These are phyloP conservation scores for Elaeagnus macrophylla DNA, from an alignment of 306 rosid species.

Conservation along the genomic window DNA sequence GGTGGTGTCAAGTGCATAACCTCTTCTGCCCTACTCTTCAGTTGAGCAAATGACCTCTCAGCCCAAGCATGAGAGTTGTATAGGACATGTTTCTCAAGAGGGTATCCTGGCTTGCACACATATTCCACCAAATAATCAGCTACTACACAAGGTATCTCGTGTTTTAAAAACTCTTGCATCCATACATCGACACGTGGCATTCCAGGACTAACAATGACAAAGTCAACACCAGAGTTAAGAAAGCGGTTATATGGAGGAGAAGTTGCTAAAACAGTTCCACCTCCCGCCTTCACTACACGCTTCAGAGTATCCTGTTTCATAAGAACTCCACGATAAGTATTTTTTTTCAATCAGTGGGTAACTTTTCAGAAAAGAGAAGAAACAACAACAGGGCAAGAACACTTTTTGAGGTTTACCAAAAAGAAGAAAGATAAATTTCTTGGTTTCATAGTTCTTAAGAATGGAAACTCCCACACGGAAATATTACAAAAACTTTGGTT, in stretches of 20 bases:
- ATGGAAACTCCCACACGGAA: too few species aligned
- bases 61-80: constrained; percentile 69
- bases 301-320: constrained; percentile 74
- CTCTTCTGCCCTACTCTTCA: constrained; percentile 55
- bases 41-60: constrained; percentile 47
- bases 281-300: constrained; percentile 88
- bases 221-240: constrained; percentile 52
- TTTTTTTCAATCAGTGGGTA: too few species aligned
- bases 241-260: constrained; percentile 84
- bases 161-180: constrained; percentile 85
- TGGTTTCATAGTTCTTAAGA: too few species aligned
- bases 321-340: background rate
- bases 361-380: too few species aligned
- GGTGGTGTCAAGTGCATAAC: constrained; percentile 20
- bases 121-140: constrained; percentile 91
- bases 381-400: too few species aligned
- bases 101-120: constrained; percentile 77
- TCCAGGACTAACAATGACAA: constrained; percentile 69
- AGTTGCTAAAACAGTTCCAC: constrained; percentile 79
- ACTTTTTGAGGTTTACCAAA: too few species aligned
- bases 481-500: too few species aligned
- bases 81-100: constrained; percentile 67
- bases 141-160: constrained; percentile 74
- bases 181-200: constrained; percentile 74
- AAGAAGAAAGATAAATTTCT: too few species aligned